These are phyloP conservation scores for Stenogyne calaminthoides DNA, from an alignment of 305 asterid genomes.

Conservation along the genomic window DNA sequence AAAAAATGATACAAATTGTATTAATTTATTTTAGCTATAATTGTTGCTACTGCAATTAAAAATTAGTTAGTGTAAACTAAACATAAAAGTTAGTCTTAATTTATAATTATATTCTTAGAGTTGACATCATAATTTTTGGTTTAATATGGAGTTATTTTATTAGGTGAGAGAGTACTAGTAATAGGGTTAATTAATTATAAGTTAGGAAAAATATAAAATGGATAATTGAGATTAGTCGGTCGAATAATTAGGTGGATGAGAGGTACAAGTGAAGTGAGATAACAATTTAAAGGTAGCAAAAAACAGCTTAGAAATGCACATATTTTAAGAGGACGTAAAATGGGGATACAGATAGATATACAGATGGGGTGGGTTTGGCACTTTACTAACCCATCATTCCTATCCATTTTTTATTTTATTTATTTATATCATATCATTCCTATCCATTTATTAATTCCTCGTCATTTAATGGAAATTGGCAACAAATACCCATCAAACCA, in stretches of 20 bases:
- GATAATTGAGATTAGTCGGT: constrained; percentile 35
- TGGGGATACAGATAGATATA: too few species aligned
- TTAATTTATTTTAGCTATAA: too few species aligned
- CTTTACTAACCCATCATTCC: too few species aligned
- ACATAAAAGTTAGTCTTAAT: too few species aligned
- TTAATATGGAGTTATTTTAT: neutral
- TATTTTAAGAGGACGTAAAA: constrained; percentile 12
- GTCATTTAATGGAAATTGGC: constrained; percentile 45
- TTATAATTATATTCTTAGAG: too few species aligned
- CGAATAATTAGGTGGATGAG: constrained; percentile 41
- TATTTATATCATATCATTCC: constrained; percentile 38
- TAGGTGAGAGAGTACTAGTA: neutral
- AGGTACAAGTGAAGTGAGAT: constrained; percentile 18
- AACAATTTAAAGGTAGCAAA: constrained; percentile 22
- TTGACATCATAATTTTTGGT: neutral
- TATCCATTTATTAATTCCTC: constrained; percentile 49
- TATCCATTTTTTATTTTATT: too few species aligned
- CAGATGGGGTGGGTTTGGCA: too few species aligned
- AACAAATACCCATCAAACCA: constrained; percentile 32
- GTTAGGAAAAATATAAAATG: constrained; percentile 39
- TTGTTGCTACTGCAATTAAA: too few species aligned
- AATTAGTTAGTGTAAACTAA: too few species aligned
- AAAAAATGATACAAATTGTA: too few species aligned
- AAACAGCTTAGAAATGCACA: constrained; percentile 29
- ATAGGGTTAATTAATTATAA: constrained; percentile 22